Base-by-base conservation (phyloP, 2,329 filamentous ascomycete species). In the Xylariaceae sp. region DNA sequence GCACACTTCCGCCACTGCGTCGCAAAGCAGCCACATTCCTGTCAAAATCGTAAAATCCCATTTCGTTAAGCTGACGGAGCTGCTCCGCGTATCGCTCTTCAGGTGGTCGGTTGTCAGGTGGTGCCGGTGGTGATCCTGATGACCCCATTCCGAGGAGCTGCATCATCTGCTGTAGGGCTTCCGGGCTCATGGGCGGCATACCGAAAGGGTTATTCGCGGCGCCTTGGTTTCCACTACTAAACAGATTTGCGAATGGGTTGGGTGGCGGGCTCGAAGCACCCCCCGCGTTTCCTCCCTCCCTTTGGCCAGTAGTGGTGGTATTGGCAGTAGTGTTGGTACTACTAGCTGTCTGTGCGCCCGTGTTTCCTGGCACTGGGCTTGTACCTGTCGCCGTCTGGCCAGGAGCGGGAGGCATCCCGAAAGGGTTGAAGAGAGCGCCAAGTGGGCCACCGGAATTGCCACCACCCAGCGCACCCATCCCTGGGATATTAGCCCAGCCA, bases 41-140 rank as follows among this genome's bases (percentile, higher is more conserved):
- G 46, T 99, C 93, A 68, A 97, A 99, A 69, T 99, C 92, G 70
- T 86, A 96, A 75, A 99, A 99, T 3, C 94, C 94, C 94, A 99
- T 99, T 62, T 97, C 94, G 71, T 99, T 99, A 58, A 99, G 77
- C 75, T 97, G 76, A 55, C 91, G 81, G 43, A 99, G 78, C 74
- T 99, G 93, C 26, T 90, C 86, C 3, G 89, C 92, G 65, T 96
- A 99, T 54, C 91, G 81, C 73, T 97, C 94, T 77, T 99, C 94
- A 0, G 94, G 93, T 4, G 94, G 92, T 58, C 93, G 83, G 67
- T 81, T 96, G 73, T 99, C 94, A 2, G 81, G 73, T 4, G 91
- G 88, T 10, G 81, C 72, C 2, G 81, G 70, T 16, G 70, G 72
- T 2, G 68, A 66, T 33, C 68, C 73, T 33, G 54, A 71, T 52